phyloP scores from a whole-genome alignment of 331 rosid species.

The Acacia pycnantha region DNA sequence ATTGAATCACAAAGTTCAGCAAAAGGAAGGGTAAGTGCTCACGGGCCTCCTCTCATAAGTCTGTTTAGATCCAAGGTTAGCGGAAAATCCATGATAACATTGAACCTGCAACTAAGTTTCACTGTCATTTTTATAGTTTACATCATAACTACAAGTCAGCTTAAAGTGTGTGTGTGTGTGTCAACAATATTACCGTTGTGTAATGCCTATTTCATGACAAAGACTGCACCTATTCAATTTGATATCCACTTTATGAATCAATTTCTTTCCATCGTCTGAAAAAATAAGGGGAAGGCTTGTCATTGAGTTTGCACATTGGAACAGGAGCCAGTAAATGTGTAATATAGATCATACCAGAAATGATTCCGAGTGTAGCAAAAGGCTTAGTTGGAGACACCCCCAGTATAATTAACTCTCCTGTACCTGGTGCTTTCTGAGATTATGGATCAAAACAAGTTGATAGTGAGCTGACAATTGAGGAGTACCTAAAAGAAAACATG shows the following conservation, averaged over 20 bases:
- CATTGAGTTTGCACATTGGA: not conserved
- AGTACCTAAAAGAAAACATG: not conserved
- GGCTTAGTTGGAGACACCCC: slow-evolving; percentile 57
- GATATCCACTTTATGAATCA: slow-evolving; percentile 49
- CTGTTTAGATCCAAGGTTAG: slow-evolving; percentile 49
- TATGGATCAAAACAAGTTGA: not conserved
- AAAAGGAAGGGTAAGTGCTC: slow-evolving; percentile 22
- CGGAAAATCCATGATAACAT: slow-evolving; percentile 53
- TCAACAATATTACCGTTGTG: slow-evolving; percentile 39
- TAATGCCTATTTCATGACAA: slow-evolving; percentile 64
- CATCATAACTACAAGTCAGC: not conserved
- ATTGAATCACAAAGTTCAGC: not conserved
- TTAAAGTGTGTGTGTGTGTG: not conserved
- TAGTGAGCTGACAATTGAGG: not conserved
- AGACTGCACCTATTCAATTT: slow-evolving; percentile 44
- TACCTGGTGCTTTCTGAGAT: slow-evolving; percentile 44
- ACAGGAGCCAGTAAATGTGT: not conserved
- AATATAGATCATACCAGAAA: slow-evolving; percentile 46
- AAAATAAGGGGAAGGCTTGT: not conserved
- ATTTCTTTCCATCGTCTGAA: slow-evolving; percentile 55
- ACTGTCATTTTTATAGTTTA: not conserved
- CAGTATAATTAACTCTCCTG: slow-evolving; percentile 46
- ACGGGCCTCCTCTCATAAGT: slow-evolving; percentile 55
- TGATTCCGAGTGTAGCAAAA: slow-evolving; percentile 47
- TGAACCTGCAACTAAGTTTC: slow-evolving; percentile 42